phyloP scores from a whole-genome alignment of 2,329 filamentous ascomycete species.

The Talaromyces funiculosus region DNA sequence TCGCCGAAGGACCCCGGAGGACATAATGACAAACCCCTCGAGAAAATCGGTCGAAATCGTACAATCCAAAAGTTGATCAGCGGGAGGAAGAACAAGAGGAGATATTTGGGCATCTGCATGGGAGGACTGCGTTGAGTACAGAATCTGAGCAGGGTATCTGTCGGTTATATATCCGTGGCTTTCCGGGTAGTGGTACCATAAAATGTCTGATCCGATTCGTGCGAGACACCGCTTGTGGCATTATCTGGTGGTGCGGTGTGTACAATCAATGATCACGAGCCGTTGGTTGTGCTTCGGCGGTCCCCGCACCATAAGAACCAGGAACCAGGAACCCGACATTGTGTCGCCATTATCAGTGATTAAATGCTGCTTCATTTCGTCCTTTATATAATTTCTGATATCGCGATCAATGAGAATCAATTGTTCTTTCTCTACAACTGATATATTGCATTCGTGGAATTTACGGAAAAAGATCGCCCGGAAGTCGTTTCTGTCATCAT shows the following conservation, averaged over 20 bases:
- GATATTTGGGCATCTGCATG: neutral
- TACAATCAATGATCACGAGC: neutral
- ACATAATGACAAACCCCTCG: no score
- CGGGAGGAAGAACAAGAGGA: neutral
- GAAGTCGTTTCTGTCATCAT: neutral
- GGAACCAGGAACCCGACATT: neutral
- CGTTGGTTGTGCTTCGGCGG: neutral
- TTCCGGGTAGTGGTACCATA: slow-evolving; percentile 8
- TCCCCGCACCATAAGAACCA: neutral
- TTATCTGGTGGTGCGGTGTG: neutral
- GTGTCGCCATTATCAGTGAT: no score
- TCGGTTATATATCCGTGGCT: no score
- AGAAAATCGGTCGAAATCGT: neutral
- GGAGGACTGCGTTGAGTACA: no score
- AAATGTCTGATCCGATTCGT: neutral
- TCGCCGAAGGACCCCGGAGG: neutral
- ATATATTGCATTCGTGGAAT: neutral
- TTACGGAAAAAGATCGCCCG: neutral
- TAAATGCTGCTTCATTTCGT: no score
- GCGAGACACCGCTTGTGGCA: neutral
- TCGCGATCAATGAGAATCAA: neutral
- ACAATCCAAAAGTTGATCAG: neutral
- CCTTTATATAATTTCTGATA: neutral
- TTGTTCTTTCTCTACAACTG: neutral
- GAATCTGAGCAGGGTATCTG: neutral